Base-by-base conservation (phyloP, 441 rosid genomes). In the Adansonia rubrostipa region DNA sequence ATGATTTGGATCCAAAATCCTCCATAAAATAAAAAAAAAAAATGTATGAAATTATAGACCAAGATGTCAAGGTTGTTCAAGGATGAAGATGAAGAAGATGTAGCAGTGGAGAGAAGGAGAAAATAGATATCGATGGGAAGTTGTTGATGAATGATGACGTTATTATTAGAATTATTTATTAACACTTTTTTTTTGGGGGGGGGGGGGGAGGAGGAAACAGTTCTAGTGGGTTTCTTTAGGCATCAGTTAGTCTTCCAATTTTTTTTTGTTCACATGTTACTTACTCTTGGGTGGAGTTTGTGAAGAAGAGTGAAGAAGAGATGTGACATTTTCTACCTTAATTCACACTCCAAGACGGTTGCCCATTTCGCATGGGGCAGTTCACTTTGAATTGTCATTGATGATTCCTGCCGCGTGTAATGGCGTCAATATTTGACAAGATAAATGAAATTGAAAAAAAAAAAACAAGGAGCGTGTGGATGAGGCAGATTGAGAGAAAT, bases 1-100 rank as follows among this genome's bases (percentile, higher is more conserved):
- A 90, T 62, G 97, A 93, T 82, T 86, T 87, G 80, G 97, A 93
- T 91, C 97, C 91, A 77, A 83, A 91, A 53, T 81, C 78, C 76
- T 90, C 88, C 92, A 90, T 88, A 3, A 28, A 48, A 62, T 28
- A 1, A 28, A 28, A 28, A 28, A 2, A 40, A 40, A 36, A 22
- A 51, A 22, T 15, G 4, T 7, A 33, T 47, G 6, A 24, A 60
- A 45, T 50, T 62, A 22, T 28, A 42, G n/a, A 50, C 3, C 9
- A 11, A 17, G 45, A 81, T 1, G 44, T 5, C 40, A 42, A 65
- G 33, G 6, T 77, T 78, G n/a, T 58, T 78, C 80, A 65, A 62
- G 68, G 57, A 70, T 9, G 33, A 33, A 2, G 73, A 74, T 24
- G 83, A 28, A 28, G 81, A 48, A 3, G 69, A 74, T 36, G 83